phyloP scores from a whole-genome alignment of 2,329 filamentous ascomycete species.

The Harringtonia aguacate region DNA sequence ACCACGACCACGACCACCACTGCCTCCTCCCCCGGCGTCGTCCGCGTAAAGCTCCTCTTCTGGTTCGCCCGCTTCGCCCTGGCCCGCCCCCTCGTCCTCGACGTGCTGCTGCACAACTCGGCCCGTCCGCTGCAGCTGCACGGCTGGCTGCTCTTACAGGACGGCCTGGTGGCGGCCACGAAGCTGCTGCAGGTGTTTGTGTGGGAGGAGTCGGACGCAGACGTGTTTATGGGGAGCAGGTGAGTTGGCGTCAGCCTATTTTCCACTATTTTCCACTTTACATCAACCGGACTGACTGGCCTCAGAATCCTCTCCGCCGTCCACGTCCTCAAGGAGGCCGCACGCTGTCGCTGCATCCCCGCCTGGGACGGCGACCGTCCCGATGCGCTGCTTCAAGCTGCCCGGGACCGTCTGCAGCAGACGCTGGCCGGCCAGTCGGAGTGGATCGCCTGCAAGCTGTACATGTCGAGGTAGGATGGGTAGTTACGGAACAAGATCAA shows the following conservation, averaged over 20 bases:
- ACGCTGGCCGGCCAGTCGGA: background rate
- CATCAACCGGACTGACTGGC: background rate
- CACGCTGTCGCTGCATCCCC: background rate
- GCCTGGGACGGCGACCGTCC: background rate
- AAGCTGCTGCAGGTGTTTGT: background rate
- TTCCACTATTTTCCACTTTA: background rate
- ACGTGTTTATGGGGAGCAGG: background rate
- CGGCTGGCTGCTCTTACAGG: background rate
- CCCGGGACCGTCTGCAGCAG: background rate
- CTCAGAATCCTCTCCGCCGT: background rate
- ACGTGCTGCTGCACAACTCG: background rate
- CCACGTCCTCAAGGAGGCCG: background rate
- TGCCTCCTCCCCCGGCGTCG: background rate
- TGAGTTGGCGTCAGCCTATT: background rate
- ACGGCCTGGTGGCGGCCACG: background rate
- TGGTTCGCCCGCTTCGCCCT: background rate
- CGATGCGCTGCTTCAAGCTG: background rate
- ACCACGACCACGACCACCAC: too few relatives aligned
- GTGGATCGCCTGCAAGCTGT: constrained; percentile 1
- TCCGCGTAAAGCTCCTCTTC: background rate
- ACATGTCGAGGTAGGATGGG: too few relatives aligned
- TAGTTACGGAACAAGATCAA: background rate
- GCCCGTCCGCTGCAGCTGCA: background rate
- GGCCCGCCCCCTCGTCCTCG: background rate
- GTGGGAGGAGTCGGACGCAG: background rate